A percentile compares a stretch with the other conserved stretches of the same genome.
These are phyloP conservation scores for Pichia sp. DNA, from an alignment of 1,139 yeast genomes.

Conservation along the genomic window DNA sequence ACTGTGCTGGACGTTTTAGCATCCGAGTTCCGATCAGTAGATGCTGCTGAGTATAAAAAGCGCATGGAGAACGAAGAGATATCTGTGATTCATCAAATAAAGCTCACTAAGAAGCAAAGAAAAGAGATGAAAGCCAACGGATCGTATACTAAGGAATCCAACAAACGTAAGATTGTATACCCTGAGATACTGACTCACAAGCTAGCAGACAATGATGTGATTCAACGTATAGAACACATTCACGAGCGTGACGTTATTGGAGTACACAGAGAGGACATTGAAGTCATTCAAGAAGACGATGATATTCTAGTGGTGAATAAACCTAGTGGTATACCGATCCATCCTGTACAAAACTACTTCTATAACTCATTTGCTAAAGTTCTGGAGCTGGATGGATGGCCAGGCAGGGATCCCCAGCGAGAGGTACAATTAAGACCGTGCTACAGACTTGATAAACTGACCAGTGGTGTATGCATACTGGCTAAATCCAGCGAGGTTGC, in stretches of 20 bases:
- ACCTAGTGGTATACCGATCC: conserved; percentile 75
- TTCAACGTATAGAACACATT: conserved; percentile 42
- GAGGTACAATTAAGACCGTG: conserved; percentile 41
- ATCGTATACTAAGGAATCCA: neutral
- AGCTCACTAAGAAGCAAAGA: conserved; percentile 1
- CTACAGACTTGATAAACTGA: conserved; percentile 65
- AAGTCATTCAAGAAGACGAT: conserved; percentile 41
- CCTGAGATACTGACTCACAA: conserved; percentile 17
- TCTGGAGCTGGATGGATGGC: conserved; percentile 33
- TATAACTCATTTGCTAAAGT: conserved; percentile 59
- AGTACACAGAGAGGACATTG: conserved; percentile 22
- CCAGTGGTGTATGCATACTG: conserved; percentile 65
- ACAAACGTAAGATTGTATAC: conserved; percentile 1
- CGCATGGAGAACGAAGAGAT: conserved; percentile 17
- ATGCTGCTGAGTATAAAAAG: conserved; percentile 17
- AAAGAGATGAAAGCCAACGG: neutral
- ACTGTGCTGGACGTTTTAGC: conserved; percentile 38
- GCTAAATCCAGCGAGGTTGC: conserved; percentile 45
- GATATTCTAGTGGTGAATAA: conserved; percentile 56
- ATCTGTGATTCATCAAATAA: conserved; percentile 9
- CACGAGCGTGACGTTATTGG: conserved; percentile 50
- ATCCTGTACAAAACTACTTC: conserved; percentile 64
- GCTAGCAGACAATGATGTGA: conserved; percentile 42
- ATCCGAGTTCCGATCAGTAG: conserved; percentile 32
- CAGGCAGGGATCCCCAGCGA: conserved; percentile 11